phyloP scores from a whole-genome alignment of 768 basidiomycete genomes.

The Guyanaporus albipodus region DNA sequence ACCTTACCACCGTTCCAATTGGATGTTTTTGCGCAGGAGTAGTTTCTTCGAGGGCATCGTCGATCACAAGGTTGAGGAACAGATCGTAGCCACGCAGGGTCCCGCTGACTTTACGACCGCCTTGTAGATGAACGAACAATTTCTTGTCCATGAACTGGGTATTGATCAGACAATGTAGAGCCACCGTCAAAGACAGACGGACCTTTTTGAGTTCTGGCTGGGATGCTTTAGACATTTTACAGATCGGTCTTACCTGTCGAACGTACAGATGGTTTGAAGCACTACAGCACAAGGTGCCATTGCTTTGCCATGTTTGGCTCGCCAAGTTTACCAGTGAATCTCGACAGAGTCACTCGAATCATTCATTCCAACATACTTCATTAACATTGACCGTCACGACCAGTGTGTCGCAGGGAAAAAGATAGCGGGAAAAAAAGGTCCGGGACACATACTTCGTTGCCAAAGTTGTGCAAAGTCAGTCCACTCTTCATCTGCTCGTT shows the following conservation, averaged over 20 bases:
- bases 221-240: constrained; percentile 84
- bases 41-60: constrained; percentile 91
- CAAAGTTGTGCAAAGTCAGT: constrained; percentile 14
- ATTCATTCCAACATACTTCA: not conserved
- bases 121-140: constrained; percentile 90
- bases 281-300: too few species aligned
- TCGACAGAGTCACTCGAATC: not conserved
- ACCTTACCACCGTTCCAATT: constrained; percentile 86
- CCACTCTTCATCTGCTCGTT: not conserved
- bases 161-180: not conserved
- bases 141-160: constrained; percentile 97
- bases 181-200: constrained; percentile 1
- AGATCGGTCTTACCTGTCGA: not conserved
- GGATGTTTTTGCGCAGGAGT: constrained; percentile 85
- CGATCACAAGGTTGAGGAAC: constrained; percentile 96
- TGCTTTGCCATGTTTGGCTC: constrained; percentile 35
- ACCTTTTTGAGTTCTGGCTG: constrained; percentile 99
- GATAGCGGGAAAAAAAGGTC: too few species aligned
- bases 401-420: too few species aligned
- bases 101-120: constrained; percentile 94
- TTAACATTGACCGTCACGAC: not conserved
- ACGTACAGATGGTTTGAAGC: not conserved
- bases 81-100: constrained; percentile 95
- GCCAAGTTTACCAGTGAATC: not conserved
- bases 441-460: too few species aligned